A percentile compares a stretch with the other conserved stretches of the same genome.
phyloP scores from a whole-genome alignment of 1,284 basidiomycete genomes.

The Ceratorhiza oryzae-sativae region DNA sequence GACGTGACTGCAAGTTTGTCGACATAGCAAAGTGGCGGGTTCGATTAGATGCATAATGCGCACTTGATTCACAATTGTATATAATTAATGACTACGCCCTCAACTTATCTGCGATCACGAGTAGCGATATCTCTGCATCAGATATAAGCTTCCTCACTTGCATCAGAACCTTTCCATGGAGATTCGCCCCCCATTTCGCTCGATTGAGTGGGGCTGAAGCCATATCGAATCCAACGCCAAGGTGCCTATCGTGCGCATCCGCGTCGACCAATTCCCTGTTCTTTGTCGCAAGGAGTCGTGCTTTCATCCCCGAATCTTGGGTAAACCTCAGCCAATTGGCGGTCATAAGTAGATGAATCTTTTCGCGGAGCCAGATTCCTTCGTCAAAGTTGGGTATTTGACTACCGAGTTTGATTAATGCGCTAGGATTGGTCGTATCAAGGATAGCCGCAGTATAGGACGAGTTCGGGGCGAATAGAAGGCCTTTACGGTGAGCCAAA shows the following conservation, averaged over 20 bases:
- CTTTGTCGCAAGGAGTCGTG: conserved; percentile 60
- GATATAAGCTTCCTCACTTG: conserved; percentile 46
- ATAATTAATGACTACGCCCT: neutral
- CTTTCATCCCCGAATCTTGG: conserved; percentile 56
- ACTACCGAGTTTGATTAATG: conserved; percentile 61
- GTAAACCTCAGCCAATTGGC: conserved; percentile 37
- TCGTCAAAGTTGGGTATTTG: conserved; percentile 59
- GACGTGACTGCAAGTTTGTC: no score
- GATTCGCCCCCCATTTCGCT: conserved; percentile 55
- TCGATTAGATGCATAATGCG: no score
- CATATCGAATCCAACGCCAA: conserved; percentile 65
- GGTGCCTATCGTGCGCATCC: conserved; percentile 62
- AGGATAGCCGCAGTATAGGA: conserved; percentile 53
- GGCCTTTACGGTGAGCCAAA: conserved; percentile 34
- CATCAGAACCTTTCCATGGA: conserved; percentile 51
- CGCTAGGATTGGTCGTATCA: conserved; percentile 51
- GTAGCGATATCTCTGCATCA: conserved; percentile 19
- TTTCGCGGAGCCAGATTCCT: conserved; percentile 57
- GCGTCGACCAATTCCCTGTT: conserved; percentile 61
- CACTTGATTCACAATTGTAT: neutral
- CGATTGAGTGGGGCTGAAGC: conserved; percentile 55
- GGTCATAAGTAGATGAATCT: conserved; percentile 55
- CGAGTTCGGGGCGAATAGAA: conserved; percentile 29
- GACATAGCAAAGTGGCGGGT: no score
- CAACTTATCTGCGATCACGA: conserved; percentile 19